Conservation (phyloP, 164 flowering plant species). For the Hamamelis virginiana region DNA sequence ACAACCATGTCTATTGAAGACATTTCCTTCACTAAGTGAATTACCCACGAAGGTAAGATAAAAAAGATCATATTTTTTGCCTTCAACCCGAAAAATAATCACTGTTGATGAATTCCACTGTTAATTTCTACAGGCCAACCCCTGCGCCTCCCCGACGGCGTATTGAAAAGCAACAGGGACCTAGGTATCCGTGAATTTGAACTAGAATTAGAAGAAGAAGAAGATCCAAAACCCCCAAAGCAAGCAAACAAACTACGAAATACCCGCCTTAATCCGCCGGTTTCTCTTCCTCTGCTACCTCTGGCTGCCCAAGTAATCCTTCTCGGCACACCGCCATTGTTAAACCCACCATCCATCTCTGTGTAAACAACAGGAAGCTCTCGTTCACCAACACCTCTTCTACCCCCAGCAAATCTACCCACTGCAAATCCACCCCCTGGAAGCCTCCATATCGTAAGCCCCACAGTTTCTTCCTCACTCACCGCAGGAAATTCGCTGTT, state of each 20-base stretch:
- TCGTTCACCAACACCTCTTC: slow-evolving; percentile 53
- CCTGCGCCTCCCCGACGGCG: slow-evolving; percentile 41
- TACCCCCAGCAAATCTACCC: slow-evolving; percentile 59
- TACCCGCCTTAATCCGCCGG: slow-evolving; percentile 34
- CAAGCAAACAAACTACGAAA: slow-evolving; percentile 42
- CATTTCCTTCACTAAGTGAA: background rate
- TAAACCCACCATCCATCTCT: slow-evolving; percentile 64
- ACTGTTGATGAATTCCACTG: slow-evolving; percentile 28
- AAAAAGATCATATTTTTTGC: background rate
- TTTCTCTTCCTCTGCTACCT: slow-evolving; percentile 35
- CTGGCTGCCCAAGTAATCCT: slow-evolving; percentile 53
- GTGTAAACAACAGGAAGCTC: slow-evolving; percentile 65
- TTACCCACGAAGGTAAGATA: slow-evolving; percentile 1
- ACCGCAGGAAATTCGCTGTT: slow-evolving; percentile 7
- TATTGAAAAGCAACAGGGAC: slow-evolving; percentile 26
- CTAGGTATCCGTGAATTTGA: slow-evolving; percentile 17
- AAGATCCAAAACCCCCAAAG: slow-evolving; percentile 34
- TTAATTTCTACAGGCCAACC: slow-evolving; percentile 49
- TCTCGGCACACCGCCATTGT: slow-evolving; percentile 44
- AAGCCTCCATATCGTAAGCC: slow-evolving; percentile 69
- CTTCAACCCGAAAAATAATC: slow-evolving; percentile 1
- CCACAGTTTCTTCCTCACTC: slow-evolving; percentile 48
- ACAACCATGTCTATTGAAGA: slow-evolving; percentile 10
- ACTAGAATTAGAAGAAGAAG: slow-evolving; percentile 24
- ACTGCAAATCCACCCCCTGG: slow-evolving; percentile 78